These are phyloP conservation scores for Ophiocordyceps unilateralis DNA, from an alignment of 2,329 filamentous ascomycete species.

Conservation along the genomic window DNA sequence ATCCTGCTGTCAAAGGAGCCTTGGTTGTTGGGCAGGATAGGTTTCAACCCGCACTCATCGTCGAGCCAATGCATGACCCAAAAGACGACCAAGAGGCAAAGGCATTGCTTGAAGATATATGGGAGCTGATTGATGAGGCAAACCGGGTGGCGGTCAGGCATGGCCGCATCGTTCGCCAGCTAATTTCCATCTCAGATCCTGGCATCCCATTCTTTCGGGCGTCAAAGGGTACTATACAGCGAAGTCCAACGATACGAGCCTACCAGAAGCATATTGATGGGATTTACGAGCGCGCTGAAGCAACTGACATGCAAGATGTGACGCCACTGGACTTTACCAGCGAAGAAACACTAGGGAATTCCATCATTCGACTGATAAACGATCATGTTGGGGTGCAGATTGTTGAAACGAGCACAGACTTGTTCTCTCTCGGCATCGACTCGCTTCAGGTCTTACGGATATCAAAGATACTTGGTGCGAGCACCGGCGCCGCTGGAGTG, in stretches of 20 bases:
- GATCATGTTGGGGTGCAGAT: background rate
- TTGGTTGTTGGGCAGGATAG: background rate
- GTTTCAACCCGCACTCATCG: background rate
- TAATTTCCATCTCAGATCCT: no score
- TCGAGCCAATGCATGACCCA: background rate
- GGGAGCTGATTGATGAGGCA: no score
- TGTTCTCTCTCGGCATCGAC: conserved; percentile 3
- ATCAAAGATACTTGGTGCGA: background rate
- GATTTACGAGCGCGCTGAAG: no score
- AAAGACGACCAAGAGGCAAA: background rate
- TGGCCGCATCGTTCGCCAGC: no score
- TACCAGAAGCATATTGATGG: no score
- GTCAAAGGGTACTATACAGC: no score
- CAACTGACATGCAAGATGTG: no score
- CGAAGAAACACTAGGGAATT: background rate
- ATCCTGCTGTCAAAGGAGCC: background rate
- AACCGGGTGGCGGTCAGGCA: no score
- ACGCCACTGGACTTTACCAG: background rate
- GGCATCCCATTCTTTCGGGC: no score
- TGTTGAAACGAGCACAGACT: background rate
- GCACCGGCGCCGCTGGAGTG: background rate
- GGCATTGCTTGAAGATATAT: no score
- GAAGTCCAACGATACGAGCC: no score
- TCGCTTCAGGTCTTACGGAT: conserved; percentile 1
- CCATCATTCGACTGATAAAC: no score